Evolutionary conservation across 2,329 filamentous ascomycete species (phyloP), one percentile per base, ranked within the genome.

Genomic region (Blastomyces emzantsi): DNA sequence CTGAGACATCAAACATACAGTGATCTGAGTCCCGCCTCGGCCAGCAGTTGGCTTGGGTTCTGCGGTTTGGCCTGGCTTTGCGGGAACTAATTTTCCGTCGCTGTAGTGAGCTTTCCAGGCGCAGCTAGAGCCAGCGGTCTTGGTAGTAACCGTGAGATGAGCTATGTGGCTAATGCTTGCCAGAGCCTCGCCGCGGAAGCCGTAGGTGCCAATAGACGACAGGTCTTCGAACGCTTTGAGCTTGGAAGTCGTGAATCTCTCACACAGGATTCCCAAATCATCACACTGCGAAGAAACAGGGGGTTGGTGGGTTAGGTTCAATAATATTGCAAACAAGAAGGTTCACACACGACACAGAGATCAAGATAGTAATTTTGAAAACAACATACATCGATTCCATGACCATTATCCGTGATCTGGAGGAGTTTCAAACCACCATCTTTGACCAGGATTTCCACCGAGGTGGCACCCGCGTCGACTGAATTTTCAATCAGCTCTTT

Each of bases 81-180:
- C 80, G 17, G 93, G 87, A 7, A 85, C 84, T 55, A 97, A 82
- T 68, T 87, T 90, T 17, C 94, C 93, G 72, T 90, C 87, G 25
- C 89, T 85, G 73, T 96, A 99, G 68, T 90, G 86, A 28, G 92
- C 92, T 73, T 90, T 87, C 90, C 90, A 99, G 19, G 94, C 94
- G 76, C 91, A 90, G 69, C 86, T 87, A 0, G 92, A 96, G 54
- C 91, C 87, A 64, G 89, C 88, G 1, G 92, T 97, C 74, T 92
- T 95, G 8, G 95, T 99, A 1, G 93, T 97, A 54, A 99, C 91
- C 3, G 88, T 91, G 28, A 99, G 82, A 78, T 99, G 95, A 43
- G 95, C 93, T 70, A 99, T 97, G 74, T 99, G 94, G 73, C 93
- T 97, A 74, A 99, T 99, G 77, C 94, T 97, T 17, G 94, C 94